phyloP scores from a whole-genome alignment of 2,329 filamentous ascomycete species.

The Grosmannia penicillata region DNA sequence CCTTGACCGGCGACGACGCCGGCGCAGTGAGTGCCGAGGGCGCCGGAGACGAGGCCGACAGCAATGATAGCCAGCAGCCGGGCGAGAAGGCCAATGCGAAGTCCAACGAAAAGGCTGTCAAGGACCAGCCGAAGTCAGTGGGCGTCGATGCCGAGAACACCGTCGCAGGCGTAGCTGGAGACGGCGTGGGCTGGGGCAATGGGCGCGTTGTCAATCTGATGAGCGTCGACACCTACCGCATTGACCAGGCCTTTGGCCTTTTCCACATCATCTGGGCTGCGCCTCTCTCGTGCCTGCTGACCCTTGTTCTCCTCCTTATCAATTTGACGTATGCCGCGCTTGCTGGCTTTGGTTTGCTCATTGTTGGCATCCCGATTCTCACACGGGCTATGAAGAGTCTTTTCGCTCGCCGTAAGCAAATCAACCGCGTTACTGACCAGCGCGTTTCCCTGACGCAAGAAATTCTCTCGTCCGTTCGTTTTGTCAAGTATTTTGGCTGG shows the following conservation, averaged over 20 bases:
- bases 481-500: constrained; percentile 97
- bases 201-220: constrained; percentile 86
- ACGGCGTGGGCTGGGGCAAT: constrained; percentile 79
- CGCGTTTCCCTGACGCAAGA: constrained; percentile 85
- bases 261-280: constrained; percentile 89
- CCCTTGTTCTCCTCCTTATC: constrained; percentile 64
- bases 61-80: neutral
- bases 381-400: constrained; percentile 64
- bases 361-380: constrained; percentile 64
- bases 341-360: constrained; percentile 70
- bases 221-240: constrained; percentile 86
- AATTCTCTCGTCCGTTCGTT: constrained; percentile 77
- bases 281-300: constrained; percentile 64
- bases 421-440: constrained; percentile 91
- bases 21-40: constrained; percentile 12
- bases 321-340: constrained; percentile 85
- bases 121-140: constrained; percentile 21
- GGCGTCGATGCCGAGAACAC: constrained; percentile 18
- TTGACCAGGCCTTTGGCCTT: constrained; percentile 76
- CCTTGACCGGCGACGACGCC: constrained; percentile 28
- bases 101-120: constrained; percentile 18
- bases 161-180: constrained; percentile 34
- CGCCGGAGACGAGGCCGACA: neutral
- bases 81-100: neutral
- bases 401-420: constrained; percentile 58